These are phyloP conservation scores for Salvia hispanica DNA, from an alignment of 257 asterid genomes.

Conservation along the genomic window DNA sequence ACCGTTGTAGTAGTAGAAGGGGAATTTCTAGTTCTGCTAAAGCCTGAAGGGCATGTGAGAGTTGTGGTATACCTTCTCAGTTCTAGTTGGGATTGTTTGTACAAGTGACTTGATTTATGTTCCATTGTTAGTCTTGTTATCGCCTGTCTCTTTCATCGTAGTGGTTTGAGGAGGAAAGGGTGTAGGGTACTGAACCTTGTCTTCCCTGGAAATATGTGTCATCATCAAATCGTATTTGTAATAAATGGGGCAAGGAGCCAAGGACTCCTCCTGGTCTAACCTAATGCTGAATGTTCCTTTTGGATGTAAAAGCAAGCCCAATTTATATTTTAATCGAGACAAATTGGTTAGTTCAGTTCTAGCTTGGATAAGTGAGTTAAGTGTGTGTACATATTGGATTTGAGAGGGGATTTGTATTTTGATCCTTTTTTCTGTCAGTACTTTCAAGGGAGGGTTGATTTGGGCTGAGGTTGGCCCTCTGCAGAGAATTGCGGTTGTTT, in stretches of 20 bases:
- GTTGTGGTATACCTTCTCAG: not conserved
- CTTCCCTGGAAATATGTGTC: not conserved
- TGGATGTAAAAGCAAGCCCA: not conserved
- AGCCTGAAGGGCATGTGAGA: constrained; percentile 5
- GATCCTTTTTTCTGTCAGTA: not conserved
- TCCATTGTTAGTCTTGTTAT: not conserved
- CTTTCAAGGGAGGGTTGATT: constrained; percentile 1
- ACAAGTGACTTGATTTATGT: not conserved
- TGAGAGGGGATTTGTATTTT: not conserved
- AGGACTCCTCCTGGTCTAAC: not conserved
- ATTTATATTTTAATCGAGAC: not conserved
- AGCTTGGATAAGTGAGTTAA: not conserved
- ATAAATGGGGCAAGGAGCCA: not conserved
- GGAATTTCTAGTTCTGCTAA: not conserved
- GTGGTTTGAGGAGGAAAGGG: not conserved
- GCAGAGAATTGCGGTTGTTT: not conserved
- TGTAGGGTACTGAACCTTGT: not conserved
- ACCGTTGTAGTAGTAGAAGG: not conserved
- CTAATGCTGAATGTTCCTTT: not conserved
- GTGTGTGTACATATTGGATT: not conserved
- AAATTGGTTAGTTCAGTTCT: not conserved
- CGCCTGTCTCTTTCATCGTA: not conserved
- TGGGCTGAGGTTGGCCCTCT: not conserved
- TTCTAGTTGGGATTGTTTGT: not conserved
- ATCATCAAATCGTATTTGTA: not conserved